Percentiles rank a stretch among this genome's conserved stretches.
Conservation (phyloP, 805 yeast genomes). For the Starmerella sirachaensis region DNA sequence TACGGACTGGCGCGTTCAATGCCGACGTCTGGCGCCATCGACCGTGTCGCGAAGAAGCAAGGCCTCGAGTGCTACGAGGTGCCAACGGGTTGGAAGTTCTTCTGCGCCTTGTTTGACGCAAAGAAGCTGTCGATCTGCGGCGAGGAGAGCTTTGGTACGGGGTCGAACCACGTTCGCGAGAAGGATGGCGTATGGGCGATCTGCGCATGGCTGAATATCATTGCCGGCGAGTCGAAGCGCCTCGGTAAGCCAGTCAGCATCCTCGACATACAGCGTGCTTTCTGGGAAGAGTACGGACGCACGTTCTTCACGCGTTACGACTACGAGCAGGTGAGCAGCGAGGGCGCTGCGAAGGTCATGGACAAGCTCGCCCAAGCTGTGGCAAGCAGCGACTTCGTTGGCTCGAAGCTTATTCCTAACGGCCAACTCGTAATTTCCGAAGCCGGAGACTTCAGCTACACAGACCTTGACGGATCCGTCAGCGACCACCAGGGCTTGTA, state of each 20-base stretch:
- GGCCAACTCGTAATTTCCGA: conserved; percentile 49
- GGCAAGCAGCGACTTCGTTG: conserved; percentile 37
- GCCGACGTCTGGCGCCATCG: conserved; percentile 95
- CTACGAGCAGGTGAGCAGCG: conserved; percentile 68
- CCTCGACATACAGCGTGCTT: conserved; percentile 63
- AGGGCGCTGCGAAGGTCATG: conserved; percentile 62
- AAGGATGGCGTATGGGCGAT: conserved; percentile 98
- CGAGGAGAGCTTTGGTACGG: conserved; percentile 96
- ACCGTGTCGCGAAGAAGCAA: conserved; percentile 71
- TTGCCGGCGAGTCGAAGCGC: conserved; percentile 64
- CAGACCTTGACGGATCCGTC: conserved; percentile 88
- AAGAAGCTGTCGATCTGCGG: conserved; percentile 92
- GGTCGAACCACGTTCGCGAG: conserved; percentile 93
- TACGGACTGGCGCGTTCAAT: conserved; percentile 91
- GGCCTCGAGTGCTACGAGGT: conserved; percentile 77
- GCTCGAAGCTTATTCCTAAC: conserved; percentile 33
- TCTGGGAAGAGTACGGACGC: conserved; percentile 90
- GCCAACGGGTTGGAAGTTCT: conserved; percentile 98
- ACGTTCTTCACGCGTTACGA: conserved; percentile 96
- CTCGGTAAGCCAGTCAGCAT: conserved; percentile 58
- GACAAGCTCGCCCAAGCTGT: conserved; percentile 34
- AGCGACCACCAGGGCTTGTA: conserved; percentile 79
- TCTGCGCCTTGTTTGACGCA: conserved; percentile 90
- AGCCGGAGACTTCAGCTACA: conserved; percentile 81
- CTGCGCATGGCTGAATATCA: conserved; percentile 90